phyloP scores from a whole-genome alignment of 225 moss, liverwort and hornwort genomes.

The Marchantia polymorpha region DNA sequence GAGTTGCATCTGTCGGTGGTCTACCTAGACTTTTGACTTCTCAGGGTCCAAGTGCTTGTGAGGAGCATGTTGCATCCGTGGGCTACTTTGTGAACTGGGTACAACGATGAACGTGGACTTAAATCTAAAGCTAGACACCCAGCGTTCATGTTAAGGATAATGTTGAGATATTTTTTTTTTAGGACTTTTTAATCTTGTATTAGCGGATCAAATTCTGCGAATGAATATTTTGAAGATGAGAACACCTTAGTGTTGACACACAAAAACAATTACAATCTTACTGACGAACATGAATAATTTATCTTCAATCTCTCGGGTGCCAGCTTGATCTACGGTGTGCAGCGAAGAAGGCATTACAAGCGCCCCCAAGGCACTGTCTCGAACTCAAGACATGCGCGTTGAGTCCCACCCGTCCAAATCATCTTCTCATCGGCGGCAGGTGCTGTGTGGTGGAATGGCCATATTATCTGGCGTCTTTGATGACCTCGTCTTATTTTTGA shows the following conservation, averaged over 20 bases:
- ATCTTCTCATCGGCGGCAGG: conserved; percentile 98
- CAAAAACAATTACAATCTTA: neutral
- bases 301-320: neutral
- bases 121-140: neutral
- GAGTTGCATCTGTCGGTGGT: neutral
- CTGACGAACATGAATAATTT: neutral
- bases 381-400: conserved; percentile 88
- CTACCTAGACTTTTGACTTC: neutral
- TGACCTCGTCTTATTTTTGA: neutral
- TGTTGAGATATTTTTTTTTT: neutral
- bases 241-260: too few species aligned
- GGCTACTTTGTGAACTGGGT: neutral
- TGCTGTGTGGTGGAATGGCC: neutral
- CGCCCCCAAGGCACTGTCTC: conserved; percentile 70
- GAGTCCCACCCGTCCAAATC: conserved; percentile 91
- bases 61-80: neutral
- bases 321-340: conserved; percentile 95
- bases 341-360: conserved; percentile 82
- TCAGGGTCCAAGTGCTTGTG: neutral
- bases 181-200: neutral
- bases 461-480: neutral
- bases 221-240: too few species aligned
- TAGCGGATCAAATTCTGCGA: too few species aligned
- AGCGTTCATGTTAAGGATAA: neutral
- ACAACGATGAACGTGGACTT: neutral